Evolutionary conservation across 1,284 basidiomycete species (phyloP), one percentile per base, ranked within the genome.

Genomic region (Microbotryum saponariae): DNA sequence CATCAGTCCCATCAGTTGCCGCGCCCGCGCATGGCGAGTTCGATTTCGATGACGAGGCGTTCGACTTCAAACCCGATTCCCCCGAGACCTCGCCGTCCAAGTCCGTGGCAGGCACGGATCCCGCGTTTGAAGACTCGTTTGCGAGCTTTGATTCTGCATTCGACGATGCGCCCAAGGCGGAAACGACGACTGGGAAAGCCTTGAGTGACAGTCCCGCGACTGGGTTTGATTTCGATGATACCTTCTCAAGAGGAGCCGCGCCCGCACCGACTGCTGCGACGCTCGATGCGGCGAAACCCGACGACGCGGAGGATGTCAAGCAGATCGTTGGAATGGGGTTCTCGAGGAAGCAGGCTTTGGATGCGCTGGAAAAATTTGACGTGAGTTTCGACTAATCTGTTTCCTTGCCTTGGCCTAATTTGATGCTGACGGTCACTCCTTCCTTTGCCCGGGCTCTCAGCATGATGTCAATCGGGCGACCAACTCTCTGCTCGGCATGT

Each of bases 251-350:
- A 54, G 12, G 37, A 9, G 12, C 44, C 8, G 5, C 44, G 44
- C 23, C n/a, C 7, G 42, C 51, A 21, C 60, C 56, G 6, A 23
- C 27, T 5, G 20, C 55, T 5, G 23, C 47, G 4, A 48, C 54
- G 18, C 46, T 20, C 42, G 25, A 52, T 42, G 27, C 9, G 6
- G 69, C 62, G 4, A 31, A 49, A 7, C 85, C 85, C 33, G 87
- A 88, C 64, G 89, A 91, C 66, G 83, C 85, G 20, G 84, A 85
- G 66, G 77, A 83, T 0, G 86, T 91, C 42, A 89, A 87, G 73
- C 84, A 85, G 69, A 77, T 91, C 51, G 82, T 82, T 54, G 81
- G 79, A 33, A 91, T 91, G 88, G 89, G 89, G 46, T 91, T 91
- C 78, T 85, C 81, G 69, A 82, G 89, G 54, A 75, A 78, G n/a